Percentiles rank a stretch among this genome's conserved stretches.
Evolutionary conservation across 2,329 filamentous ascomycete genomes (phyloP).

Genomic region (Talaromyces piceae): DNA sequence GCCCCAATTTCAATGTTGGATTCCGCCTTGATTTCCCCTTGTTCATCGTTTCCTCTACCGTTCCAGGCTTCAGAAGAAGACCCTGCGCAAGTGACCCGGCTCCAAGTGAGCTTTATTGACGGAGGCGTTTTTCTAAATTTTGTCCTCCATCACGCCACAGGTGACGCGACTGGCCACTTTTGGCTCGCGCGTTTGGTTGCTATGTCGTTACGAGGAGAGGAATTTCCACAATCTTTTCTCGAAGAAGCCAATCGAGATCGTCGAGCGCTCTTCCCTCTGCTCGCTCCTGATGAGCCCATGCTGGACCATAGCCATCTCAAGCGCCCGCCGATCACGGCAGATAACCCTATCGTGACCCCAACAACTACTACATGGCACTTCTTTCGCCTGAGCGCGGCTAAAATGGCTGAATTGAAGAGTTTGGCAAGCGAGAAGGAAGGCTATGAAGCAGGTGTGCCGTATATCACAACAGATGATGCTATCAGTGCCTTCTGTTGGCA

Average conservation of each 20-base stretch:
- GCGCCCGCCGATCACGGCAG: slow-evolving; percentile 17
- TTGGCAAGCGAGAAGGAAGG: slow-evolving; percentile 14
- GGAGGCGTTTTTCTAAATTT: slow-evolving; percentile 6
- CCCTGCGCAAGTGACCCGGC: not conserved
- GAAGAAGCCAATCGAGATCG: slow-evolving; percentile 21
- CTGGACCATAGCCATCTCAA: slow-evolving; percentile 24
- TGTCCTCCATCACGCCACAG: slow-evolving; percentile 12
- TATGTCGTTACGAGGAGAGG: slow-evolving; percentile 6
- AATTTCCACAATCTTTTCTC: slow-evolving; percentile 1
- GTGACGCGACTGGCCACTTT: slow-evolving; percentile 12
- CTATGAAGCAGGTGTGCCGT: slow-evolving; percentile 16
- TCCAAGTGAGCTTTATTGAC: slow-evolving; percentile 6
- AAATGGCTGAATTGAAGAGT: slow-evolving; percentile 12
- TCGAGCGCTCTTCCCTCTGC: slow-evolving; percentile 21
- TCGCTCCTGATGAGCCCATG: slow-evolving; percentile 21
- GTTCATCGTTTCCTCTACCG: slow-evolving; percentile 1
- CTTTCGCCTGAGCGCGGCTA: slow-evolving; percentile 15
- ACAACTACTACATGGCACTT: slow-evolving; percentile 15
- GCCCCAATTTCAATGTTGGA: slow-evolving; percentile 4
- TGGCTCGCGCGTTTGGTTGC: slow-evolving; percentile 1
- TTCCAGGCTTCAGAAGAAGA: slow-evolving; percentile 5
- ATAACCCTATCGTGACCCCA: slow-evolving; percentile 17
- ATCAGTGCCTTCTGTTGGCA: slow-evolving; percentile 7
- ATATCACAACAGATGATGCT: slow-evolving; percentile 6
- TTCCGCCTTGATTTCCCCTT: not conserved